Base-by-base conservation (phyloP, 1,139 yeast species). In the Pichia sp. region DNA sequence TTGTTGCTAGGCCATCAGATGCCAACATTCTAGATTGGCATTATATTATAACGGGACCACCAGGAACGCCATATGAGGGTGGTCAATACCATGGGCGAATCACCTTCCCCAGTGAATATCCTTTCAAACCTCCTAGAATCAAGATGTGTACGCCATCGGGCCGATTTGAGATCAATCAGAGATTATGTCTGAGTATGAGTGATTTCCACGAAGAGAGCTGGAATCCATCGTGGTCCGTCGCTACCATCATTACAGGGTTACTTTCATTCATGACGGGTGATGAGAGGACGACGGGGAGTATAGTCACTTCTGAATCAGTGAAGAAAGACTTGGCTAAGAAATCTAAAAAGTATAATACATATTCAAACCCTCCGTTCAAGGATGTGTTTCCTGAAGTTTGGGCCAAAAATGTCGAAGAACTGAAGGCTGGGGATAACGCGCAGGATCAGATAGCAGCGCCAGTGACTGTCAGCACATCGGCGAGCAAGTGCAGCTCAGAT, bases 211-310 rank as follows among this genome's bases (percentile, higher is more conserved):
- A 96, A 8, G 91, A 85, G 56, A 66, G 83, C 1, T 87, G 96
- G 96, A 86, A 87, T 57, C 96, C 96, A 2, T 86, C 94, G 5
- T 87, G 96, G 96, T 77, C 86, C 38, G 96, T 87, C 16, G 68
- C 85, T 20, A 85, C 96, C 0, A 87, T 87, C 17, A 66, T 87
- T 49, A 83, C 79, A 7, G 96, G 96, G 0, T 62, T 87, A 33
- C 63, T 87, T 47, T 82, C 94, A 53, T 87, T 87, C 52, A 87
- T 87, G 96, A 74, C 80, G 2, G 67, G 77, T n/a, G 64, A 64
- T 34, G 80, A 74, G 40, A 58, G 64, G 26, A 72, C 80, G 0
- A 69, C 85, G 44, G 69, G 91, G 48, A 66, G 66, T 6, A 71
- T 79, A 52, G 67, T 65, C 7, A 70, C 88, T 3, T 64, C 79